Evolutionary conservation across 2,329 filamentous ascomycete genomes (phyloP).

Genomic region (Albifimbria verrucaria): DNA sequence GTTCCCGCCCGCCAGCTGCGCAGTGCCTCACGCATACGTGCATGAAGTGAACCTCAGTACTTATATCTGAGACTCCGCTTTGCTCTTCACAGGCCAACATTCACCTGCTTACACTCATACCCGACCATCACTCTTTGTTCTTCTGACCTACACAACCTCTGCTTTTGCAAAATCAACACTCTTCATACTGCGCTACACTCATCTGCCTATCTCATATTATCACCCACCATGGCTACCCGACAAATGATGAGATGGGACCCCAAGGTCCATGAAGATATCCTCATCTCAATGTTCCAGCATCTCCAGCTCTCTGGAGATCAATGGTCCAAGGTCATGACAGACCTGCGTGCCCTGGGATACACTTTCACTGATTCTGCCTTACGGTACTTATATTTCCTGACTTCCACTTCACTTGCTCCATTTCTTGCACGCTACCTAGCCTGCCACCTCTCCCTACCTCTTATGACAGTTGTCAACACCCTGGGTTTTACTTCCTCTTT

Average conservation of each 20-base stretch:
- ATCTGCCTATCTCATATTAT: neutral
- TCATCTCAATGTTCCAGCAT: constrained; percentile 36
- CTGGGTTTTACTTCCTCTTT: constrained; percentile 1
- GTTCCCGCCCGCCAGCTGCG: constrained; percentile 1
- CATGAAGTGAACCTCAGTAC: neutral
- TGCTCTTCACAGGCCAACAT: no score
- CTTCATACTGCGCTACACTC: no score
- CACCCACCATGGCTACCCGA: constrained; percentile 22
- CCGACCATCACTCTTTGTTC: neutral
- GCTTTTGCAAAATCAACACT: neutral
- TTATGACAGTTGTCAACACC: no score
- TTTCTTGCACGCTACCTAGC: neutral
- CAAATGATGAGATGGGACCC: constrained; percentile 37
- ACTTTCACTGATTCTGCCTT: constrained; percentile 37
- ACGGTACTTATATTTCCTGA: constrained; percentile 27
- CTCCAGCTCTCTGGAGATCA: constrained; percentile 28
- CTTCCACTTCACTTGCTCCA: constrained; percentile 5
- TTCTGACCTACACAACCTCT: constrained; percentile 1
- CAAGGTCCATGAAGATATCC: constrained; percentile 40
- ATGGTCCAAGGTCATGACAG: constrained; percentile 32
- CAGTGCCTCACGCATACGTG: neutral
- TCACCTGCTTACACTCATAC: neutral
- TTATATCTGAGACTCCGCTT: no score
- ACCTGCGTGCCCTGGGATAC: constrained; percentile 36
- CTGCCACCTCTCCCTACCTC: neutral